phyloP scores from a whole-genome alignment of 441 rosid genomes.

The Daphne laureola region DNA sequence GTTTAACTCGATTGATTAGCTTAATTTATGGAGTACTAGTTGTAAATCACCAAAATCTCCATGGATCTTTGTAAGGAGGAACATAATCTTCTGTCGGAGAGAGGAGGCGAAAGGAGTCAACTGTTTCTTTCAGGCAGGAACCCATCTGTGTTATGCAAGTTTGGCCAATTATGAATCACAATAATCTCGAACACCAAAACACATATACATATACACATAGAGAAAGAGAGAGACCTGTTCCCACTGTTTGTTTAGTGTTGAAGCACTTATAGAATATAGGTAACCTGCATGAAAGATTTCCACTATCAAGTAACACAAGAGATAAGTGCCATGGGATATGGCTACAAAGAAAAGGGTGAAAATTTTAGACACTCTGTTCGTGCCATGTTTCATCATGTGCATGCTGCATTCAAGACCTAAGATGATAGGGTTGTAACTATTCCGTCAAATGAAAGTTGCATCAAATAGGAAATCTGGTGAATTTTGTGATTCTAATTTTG shows the following conservation, averaged over 20 bases:
- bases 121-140: constrained; percentile 52
- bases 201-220: not conserved
- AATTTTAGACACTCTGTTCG: no score
- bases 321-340: not conserved
- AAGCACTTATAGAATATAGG: constrained; percentile 76
- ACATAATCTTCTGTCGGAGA: constrained; percentile 72
- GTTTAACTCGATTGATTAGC: no score
- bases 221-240: constrained; percentile 38
- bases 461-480: no score
- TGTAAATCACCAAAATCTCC: constrained; percentile 89
- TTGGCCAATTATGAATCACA: not conserved
- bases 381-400: no score
- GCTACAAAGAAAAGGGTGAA: no score
- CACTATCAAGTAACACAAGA: not conserved
- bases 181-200: constrained; percentile 5
- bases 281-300: constrained; percentile 47
- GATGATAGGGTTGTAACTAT: no score
- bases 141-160: constrained; percentile 61
- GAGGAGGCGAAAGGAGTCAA: constrained; percentile 68
- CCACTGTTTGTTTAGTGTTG: constrained; percentile 85
- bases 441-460: no score
- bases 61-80: constrained; percentile 94
- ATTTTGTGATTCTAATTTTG: no score
- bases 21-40: constrained; percentile 29
- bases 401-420: no score